Percentiles rank a stretch among this genome's conserved stretches.
Conservation (phyloP, 805 yeast species). For the Ogataea neopini region DNA sequence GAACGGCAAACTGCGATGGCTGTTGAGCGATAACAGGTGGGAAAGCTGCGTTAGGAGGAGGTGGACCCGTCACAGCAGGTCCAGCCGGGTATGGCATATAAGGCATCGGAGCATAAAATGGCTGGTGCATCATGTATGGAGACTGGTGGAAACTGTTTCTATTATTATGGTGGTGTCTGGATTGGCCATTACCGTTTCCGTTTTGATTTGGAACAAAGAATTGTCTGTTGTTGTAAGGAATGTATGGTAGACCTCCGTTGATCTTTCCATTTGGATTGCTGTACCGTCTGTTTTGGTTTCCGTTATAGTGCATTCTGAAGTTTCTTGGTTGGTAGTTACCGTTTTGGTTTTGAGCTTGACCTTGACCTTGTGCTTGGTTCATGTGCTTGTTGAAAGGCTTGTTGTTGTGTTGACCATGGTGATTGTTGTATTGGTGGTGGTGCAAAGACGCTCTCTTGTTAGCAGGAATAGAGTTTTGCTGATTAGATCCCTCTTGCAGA, state of each 20-base stretch:
- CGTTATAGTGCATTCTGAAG: slow-evolving; percentile 23
- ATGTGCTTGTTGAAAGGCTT: slow-evolving; percentile 18
- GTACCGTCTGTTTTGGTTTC: slow-evolving; percentile 23
- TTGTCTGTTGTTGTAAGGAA: slow-evolving; percentile 27
- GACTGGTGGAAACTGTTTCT: slow-evolving; percentile 25
- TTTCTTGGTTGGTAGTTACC: slow-evolving; percentile 25
- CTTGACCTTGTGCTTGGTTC: slow-evolving; percentile 5
- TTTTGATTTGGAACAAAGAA: slow-evolving; percentile 27
- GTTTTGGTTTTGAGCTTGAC: slow-evolving; percentile 16
- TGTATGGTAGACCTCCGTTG: slow-evolving; percentile 22
- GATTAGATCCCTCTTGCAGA: not conserved
- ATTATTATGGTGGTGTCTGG: slow-evolving; percentile 21
- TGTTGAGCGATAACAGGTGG: slow-evolving; percentile 22
- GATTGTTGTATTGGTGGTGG: slow-evolving; percentile 12
- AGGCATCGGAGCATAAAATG: slow-evolving; percentile 28
- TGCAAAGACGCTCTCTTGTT: slow-evolving; percentile 2
- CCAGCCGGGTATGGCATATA: slow-evolving; percentile 26
- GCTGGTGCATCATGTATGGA: slow-evolving; percentile 26
- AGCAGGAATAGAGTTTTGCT: not conserved
- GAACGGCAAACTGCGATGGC: slow-evolving; percentile 21
- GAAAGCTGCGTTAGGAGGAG: slow-evolving; percentile 9
- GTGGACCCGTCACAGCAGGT: slow-evolving; percentile 7
- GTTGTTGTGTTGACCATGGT: slow-evolving; percentile 8
- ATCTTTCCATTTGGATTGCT: slow-evolving; percentile 25
- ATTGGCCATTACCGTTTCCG: slow-evolving; percentile 18